Percentiles rank a stretch among this genome's conserved stretches.
Evolutionary conservation across 176 grass and related monocot genomes (phyloP).

Genomic region (Themeda triandra): DNA sequence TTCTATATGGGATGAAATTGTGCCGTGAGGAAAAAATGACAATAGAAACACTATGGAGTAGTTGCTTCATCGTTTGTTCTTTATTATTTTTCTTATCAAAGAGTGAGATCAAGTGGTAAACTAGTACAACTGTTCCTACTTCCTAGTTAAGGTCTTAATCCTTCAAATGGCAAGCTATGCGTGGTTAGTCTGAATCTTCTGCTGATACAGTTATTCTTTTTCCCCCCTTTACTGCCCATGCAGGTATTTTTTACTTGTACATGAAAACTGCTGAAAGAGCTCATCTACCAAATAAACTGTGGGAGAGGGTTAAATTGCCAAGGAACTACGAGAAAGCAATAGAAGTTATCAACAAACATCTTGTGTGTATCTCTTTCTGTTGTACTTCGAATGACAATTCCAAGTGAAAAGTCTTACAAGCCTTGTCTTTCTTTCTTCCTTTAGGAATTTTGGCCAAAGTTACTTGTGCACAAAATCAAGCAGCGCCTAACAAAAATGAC

Average conservation of each 20-base stretch:
- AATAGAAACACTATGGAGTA: no score
- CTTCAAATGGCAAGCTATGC: no score
- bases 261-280: conserved; percentile 99
- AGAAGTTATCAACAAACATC: conserved; percentile 76
- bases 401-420: no score
- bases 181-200: no score
- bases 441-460: conserved; percentile 92
- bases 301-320: conserved; percentile 88
- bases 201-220: not conserved
- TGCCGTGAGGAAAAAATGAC: no score
- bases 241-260: conserved; percentile 93
- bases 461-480: conserved; percentile 96
- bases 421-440: not conserved
- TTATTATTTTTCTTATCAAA: not conserved
- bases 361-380: conserved; percentile 41
- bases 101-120: not conserved
- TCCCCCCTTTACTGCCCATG: not conserved
- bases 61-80: not conserved
- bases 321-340: conserved; percentile 92
- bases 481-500: conserved; percentile 97
- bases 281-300: conserved; percentile 88
- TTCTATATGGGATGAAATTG: no score
- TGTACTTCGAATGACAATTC: no score
- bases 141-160: no score
- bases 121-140: no score